Evolutionary conservation across 2,329 filamentous ascomycete genomes (phyloP).

Genomic region (Albophoma yamanashiensis): DNA sequence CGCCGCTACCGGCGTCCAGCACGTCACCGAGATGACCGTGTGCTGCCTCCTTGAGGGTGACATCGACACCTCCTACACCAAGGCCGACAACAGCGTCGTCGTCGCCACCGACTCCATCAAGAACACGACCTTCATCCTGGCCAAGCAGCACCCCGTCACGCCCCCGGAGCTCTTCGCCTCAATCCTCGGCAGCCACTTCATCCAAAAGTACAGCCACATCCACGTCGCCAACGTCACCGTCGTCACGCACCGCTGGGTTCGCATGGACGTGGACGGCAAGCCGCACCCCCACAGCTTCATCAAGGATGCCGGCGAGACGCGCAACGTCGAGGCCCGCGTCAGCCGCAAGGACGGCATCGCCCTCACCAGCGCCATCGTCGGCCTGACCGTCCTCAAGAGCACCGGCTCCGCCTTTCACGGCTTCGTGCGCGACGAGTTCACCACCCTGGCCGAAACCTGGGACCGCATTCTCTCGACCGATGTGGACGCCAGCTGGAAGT

Average conservation of each 20-base stretch:
- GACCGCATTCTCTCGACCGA: slow-evolving; percentile 94
- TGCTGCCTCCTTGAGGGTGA: slow-evolving; percentile 87
- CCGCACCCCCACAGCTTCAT: slow-evolving; percentile 93
- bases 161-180: slow-evolving; percentile 88
- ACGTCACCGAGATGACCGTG: slow-evolving; percentile 90
- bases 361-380: slow-evolving; percentile 68
- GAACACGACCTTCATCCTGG: slow-evolving; percentile 91
- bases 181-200: slow-evolving; percentile 78
- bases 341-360: slow-evolving; percentile 59
- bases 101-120: slow-evolving; percentile 98
- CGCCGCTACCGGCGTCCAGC: slow-evolving; percentile 64
- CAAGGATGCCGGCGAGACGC: slow-evolving; percentile 80
- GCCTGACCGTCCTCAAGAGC: slow-evolving; percentile 86
- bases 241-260: slow-evolving; percentile 81
- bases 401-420: slow-evolving; percentile 94
- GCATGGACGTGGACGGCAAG: slow-evolving; percentile 77
- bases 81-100: slow-evolving; percentile 87
- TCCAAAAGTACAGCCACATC: slow-evolving; percentile 82
- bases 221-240: slow-evolving; percentile 72
- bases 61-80: slow-evolving; percentile 82
- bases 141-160: slow-evolving; percentile 85
- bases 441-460: slow-evolving; percentile 80
- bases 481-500: slow-evolving; percentile 78
- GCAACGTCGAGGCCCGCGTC: slow-evolving; percentile 66
- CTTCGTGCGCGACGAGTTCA: slow-evolving; percentile 89